Conservation (phyloP, 306 rosid species). For the Cucurbita pepo region DNA sequence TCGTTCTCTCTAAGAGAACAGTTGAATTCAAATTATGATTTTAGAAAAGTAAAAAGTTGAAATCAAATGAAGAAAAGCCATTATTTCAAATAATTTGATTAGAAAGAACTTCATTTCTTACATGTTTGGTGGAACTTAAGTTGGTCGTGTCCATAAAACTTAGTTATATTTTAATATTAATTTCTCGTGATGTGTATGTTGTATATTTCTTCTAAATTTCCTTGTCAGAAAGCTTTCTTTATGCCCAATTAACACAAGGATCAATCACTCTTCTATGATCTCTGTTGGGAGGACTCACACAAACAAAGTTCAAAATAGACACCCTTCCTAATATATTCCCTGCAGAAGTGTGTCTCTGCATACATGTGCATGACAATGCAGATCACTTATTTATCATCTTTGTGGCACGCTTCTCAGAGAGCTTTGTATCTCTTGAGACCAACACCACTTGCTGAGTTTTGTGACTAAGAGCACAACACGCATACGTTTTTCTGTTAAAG, state of each 20-base stretch:
- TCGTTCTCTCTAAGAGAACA: neutral
- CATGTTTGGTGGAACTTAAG: neutral
- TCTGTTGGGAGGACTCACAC: neutral
- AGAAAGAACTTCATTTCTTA: neutral
- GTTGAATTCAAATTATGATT: neutral
- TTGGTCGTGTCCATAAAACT: neutral
- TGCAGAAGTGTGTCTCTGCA: too few relatives aligned
- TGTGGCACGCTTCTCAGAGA: too few relatives aligned
- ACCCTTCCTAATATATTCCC: too few relatives aligned
- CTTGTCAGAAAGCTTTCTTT: neutral
- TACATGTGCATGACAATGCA: too few relatives aligned
- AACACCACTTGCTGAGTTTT: too few relatives aligned
- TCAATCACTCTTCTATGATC: neutral
- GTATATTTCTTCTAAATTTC: neutral
- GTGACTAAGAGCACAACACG: too few relatives aligned
- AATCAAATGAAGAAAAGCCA: neutral
- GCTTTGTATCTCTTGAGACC: too few relatives aligned
- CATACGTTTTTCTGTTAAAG: too few relatives aligned
- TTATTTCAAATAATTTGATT: neutral
- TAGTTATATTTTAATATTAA: neutral
- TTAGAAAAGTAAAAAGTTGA: neutral
- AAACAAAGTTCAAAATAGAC: too few relatives aligned
- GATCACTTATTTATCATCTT: too few relatives aligned
- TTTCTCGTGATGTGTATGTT: neutral
- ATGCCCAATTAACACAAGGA: neutral